Percentiles rank a stretch among this genome's conserved stretches.
phyloP scores from a whole-genome alignment of 1,284 basidiomycete species.

The Trichosporon asahii region DNA sequence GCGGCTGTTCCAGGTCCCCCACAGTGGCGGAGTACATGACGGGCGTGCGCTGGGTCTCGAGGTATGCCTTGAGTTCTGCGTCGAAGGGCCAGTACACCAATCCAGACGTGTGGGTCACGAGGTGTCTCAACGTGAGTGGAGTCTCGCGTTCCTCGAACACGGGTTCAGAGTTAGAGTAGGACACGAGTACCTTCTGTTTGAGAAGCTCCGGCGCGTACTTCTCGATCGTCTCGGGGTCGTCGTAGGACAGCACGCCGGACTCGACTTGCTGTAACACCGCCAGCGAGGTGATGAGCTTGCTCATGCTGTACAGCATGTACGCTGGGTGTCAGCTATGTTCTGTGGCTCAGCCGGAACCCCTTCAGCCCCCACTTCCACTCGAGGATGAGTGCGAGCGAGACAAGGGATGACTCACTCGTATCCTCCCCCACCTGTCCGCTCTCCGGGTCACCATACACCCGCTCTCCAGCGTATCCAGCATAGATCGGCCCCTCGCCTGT shows the following conservation, averaged over 20 bases:
- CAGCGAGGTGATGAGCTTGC: slow-evolving; percentile 32
- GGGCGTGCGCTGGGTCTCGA: background rate
- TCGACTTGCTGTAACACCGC: slow-evolving; percentile 25
- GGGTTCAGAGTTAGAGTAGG: slow-evolving; percentile 13
- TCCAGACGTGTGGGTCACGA: slow-evolving; percentile 36
- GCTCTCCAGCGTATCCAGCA: slow-evolving; percentile 31
- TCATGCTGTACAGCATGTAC: slow-evolving; percentile 36
- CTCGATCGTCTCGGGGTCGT: slow-evolving; percentile 29
- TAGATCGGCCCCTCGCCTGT: slow-evolving; percentile 35
- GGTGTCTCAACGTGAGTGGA: slow-evolving; percentile 38
- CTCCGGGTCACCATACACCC: slow-evolving; percentile 28
- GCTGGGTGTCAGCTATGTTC: slow-evolving; percentile 25
- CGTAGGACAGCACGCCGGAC: slow-evolving; percentile 33
- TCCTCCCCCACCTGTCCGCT: slow-evolving; percentile 30
- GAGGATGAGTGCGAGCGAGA: too few species aligned
- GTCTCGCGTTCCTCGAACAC: slow-evolving; percentile 23
- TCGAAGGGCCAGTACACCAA: slow-evolving; percentile 7
- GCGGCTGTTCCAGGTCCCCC: slow-evolving; percentile 23
- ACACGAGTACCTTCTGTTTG: slow-evolving; percentile 31
- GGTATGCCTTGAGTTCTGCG: slow-evolving; percentile 5
- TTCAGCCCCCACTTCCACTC: too few species aligned
- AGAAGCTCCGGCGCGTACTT: slow-evolving; percentile 37
- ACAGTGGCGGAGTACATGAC: slow-evolving; percentile 11
- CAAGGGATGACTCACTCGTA: slow-evolving; percentile 31
- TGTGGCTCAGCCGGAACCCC: too few species aligned